Percentiles rank a stretch among this genome's conserved stretches.
Conservation (phyloP, 1,284 basidiomycete species). For the Ganoderma resinaceum region DNA sequence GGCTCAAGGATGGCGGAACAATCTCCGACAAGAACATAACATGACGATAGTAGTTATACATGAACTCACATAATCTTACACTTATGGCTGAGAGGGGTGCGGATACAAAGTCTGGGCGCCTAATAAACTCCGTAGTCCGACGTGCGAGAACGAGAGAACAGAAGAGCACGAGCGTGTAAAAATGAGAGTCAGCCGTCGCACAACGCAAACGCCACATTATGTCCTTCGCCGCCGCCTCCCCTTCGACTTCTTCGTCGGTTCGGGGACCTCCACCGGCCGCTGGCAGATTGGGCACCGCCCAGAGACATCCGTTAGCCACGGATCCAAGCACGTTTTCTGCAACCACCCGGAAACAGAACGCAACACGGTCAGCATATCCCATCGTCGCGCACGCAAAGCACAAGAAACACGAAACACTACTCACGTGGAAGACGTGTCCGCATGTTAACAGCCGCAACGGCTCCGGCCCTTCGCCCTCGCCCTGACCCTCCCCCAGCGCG, state of each 20-base stretch:
- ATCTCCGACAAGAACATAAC: neutral
- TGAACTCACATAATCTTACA: neutral
- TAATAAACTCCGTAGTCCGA: neutral
- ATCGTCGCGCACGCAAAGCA: neutral
- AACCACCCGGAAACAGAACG: conserved; percentile 9
- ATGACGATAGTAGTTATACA: neutral
- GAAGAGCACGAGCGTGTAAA: neutral
- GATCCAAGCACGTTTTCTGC: conserved; percentile 81
- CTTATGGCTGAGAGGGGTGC: neutral
- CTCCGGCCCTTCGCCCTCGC: conserved; percentile 73
- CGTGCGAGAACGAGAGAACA: neutral
- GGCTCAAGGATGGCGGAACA: neutral
- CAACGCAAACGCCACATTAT: neutral
- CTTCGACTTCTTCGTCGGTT: conserved; percentile 36
- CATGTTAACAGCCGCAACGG: conserved; percentile 76
- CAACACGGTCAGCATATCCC: neutral
- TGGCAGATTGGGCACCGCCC: conserved; percentile 83
- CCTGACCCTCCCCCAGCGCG: conserved; percentile 42
- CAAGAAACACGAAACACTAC: conserved; percentile 33
- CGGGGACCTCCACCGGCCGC: conserved; percentile 52
- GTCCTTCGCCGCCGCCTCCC: conserved; percentile 19
- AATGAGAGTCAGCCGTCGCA: neutral
- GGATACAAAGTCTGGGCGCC: neutral
- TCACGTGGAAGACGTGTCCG: conserved; percentile 85
- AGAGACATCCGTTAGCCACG: conserved; percentile 80